These are phyloP conservation scores for Mollisia scopiformis DNA, from an alignment of 2,329 filamentous ascomycete genomes.

Conservation along the genomic window DNA sequence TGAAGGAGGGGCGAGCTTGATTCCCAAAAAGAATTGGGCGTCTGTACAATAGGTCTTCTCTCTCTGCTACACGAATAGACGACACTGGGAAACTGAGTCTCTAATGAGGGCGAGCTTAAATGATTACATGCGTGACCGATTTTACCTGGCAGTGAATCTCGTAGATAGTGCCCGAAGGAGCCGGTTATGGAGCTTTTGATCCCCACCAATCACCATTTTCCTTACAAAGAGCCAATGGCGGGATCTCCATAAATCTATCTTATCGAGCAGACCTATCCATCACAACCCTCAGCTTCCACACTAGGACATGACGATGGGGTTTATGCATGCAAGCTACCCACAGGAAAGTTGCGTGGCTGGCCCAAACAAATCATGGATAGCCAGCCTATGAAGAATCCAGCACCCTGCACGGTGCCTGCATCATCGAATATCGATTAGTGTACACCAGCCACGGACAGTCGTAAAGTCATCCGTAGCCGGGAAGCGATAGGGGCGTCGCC, in stretches of 20 bases:
- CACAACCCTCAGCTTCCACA: neutral
- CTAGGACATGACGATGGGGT: neutral
- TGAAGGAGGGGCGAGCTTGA: constrained; percentile 12
- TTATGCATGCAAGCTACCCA: neutral
- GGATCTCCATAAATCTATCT: neutral
- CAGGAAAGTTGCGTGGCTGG: neutral
- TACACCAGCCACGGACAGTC: neutral
- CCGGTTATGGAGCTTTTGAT: neutral
- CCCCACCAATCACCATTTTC: neutral
- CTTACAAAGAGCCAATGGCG: neutral
- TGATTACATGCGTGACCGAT: neutral
- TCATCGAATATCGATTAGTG: neutral
- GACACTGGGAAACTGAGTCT: constrained; percentile 10
- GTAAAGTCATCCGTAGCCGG: neutral
- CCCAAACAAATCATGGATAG: neutral
- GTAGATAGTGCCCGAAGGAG: neutral
- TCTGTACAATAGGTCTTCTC: constrained; percentile 31
- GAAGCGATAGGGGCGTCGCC: neutral
- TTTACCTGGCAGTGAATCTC: neutral
- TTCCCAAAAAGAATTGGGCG: constrained; percentile 14
- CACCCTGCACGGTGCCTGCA: neutral
- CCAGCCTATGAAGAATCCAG: neutral
- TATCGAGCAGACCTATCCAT: neutral
- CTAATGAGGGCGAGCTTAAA: neutral
- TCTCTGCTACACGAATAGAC: constrained; percentile 22